Percentiles rank a stretch among this genome's conserved stretches.
Conservation (phyloP, 257 asterid species). For the Nicotiana tomentosiformis region DNA sequence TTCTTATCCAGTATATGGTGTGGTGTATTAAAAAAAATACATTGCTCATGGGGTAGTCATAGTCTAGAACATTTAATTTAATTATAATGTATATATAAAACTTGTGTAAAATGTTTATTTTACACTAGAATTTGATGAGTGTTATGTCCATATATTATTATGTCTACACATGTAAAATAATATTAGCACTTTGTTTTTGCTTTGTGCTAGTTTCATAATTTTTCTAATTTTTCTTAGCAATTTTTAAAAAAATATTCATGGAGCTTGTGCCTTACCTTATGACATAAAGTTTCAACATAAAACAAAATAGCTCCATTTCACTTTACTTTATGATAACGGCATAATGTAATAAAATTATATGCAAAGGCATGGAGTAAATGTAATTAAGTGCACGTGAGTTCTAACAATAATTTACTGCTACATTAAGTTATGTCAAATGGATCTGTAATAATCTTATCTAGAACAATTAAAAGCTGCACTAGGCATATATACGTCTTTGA, state of each 20-base stretch:
- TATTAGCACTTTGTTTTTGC: too few relatives aligned
- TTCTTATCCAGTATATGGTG: too few relatives aligned
- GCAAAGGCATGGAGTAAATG: neutral
- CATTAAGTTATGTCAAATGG: neutral
- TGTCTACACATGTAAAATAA: too few relatives aligned
- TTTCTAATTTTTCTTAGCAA: neutral
- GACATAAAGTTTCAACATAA: neutral
- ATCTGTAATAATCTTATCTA: neutral
- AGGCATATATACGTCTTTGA: neutral
- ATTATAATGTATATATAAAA: too few relatives aligned
- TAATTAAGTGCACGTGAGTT: neutral
- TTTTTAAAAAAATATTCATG: neutral
- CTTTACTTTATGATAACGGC: too few relatives aligned
- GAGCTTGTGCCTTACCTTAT: neutral
- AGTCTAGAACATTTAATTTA: neutral
- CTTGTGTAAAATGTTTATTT: neutral
- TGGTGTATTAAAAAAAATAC: too few relatives aligned
- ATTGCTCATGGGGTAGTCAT: neutral
- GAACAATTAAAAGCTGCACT: neutral
- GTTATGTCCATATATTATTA: neutral
- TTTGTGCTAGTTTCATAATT: neutral
- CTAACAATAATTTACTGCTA: neutral
- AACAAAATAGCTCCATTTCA: too few relatives aligned
- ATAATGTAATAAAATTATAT: too few relatives aligned
- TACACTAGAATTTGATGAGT: neutral